Base-by-base conservation (phyloP, 306 rosid genomes). In the Lablab purpureus region DNA sequence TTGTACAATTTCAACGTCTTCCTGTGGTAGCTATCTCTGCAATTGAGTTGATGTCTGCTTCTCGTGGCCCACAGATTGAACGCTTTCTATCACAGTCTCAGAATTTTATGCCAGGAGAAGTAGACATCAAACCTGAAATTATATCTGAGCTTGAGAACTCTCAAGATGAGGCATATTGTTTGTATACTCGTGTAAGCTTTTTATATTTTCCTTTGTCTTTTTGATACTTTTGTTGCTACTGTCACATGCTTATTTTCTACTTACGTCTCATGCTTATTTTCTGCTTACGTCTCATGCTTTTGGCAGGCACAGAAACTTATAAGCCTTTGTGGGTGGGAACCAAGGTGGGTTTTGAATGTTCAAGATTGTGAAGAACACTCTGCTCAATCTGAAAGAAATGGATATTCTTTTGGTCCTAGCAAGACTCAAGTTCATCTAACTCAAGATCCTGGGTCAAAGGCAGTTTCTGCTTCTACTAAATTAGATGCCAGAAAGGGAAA, bases 241-340 rank as follows among this genome's bases (percentile, higher is more conserved):
- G 37, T 80, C 72, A 50, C 75, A 58, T 70, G 67, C 80, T 87
- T 72, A 41, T 78, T 25, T 67, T 28, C 21, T 80, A 60, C 67
- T 51, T 19, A 9, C 54, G 27, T 67, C 72, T 43, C 75, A 58
- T 70, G 67, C 80, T 87, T 72, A 41, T 78, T 25, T 67, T 28
- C 21, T 80, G 55, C 67, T 51, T 19, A 9, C 54, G 36, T 83
- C n/a, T 83, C 71, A 74, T 79, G 50, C 41, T 32, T 81, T 89
- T 85, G 79, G 68, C 87, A 96, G 99, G 93, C 99, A 19, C 99
- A 96, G 83, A 93, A 87, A 88, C 91, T 96, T 69, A 91, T 96
- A 88, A 93, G 99, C 80, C 93, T 96, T 76, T 96, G 99, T 78
- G 99, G 99, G 41, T 96, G 99, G 99, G 99, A 96, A 89, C 96